Conservation (phyloP, 164 flowering plant species). For the Santalum album region DNA sequence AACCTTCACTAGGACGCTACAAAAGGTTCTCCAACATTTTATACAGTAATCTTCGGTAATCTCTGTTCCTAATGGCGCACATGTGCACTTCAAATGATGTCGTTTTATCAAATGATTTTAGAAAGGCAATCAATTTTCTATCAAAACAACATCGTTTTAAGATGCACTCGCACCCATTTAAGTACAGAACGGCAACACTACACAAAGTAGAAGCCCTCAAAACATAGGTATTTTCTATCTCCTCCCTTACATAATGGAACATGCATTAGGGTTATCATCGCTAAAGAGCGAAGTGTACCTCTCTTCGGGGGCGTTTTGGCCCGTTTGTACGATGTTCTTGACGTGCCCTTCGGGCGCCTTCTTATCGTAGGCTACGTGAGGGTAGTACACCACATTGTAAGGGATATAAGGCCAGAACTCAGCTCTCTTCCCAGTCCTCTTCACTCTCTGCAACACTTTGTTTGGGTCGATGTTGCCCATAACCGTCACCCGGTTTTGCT, state of each 20-base stretch:
- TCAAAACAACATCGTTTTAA: too few species aligned
- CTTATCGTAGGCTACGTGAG: constrained; percentile 60
- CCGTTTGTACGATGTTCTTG: constrained; percentile 33
- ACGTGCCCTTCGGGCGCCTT: constrained; percentile 66
- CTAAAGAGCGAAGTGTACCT: constrained; percentile 38
- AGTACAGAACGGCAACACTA: too few species aligned
- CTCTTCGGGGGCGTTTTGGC: constrained; percentile 30
- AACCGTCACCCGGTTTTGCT: constrained; percentile 52
- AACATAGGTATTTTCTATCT: too few species aligned
- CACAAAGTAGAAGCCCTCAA: too few species aligned
- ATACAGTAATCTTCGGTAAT: too few species aligned
- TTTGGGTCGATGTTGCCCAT: constrained; percentile 56
- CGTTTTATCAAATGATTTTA: too few species aligned
- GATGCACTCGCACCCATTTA: too few species aligned
- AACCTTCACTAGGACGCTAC: too few species aligned
- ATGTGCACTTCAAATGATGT: too few species aligned
- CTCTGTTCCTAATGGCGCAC: too few species aligned
- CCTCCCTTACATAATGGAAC: constrained; percentile 49
- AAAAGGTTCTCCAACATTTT: too few species aligned
- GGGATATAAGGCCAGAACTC: constrained; percentile 80
- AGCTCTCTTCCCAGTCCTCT: constrained; percentile 59
- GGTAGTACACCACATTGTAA: constrained; percentile 50
- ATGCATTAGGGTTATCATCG: constrained; percentile 70
- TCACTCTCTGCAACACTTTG: constrained; percentile 62
- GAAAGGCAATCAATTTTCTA: too few species aligned